Evolutionary conservation across 192 early-diverging fungal genomes (phyloP), one percentile per base, ranked within the genome.

Genomic region (Podila epicladia): DNA sequence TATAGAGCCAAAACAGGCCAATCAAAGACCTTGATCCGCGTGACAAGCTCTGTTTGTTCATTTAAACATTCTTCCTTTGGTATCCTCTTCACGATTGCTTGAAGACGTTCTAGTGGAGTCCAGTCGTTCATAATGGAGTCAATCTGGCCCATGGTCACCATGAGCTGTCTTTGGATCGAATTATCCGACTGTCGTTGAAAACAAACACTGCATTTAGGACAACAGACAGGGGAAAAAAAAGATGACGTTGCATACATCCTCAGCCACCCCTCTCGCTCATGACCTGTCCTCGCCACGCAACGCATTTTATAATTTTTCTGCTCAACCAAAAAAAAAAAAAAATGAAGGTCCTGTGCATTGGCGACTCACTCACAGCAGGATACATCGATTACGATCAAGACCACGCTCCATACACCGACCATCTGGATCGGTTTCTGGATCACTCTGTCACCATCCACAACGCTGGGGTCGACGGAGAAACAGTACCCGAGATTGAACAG

Each of bases 391-490:
- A 17, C 13, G 0, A 32, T 24, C 51, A 22, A 8, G 3, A 9
- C 7, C 26, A 58, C 28, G 13, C 55, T 8, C 71, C 71, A 0
- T 72, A 65, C 41, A 45, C 71, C 20, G 55, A 65, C 29, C n/a
- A 58, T 58, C 51, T 72, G 49, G 15, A 9, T 37, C 33, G 17
- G 15, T 33, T 72, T 2, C 31, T 72, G 48, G 1, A 15, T n/a
- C 31, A 71, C 69, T 9, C 59, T 49, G 33, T 59, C 41, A 48
- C 28, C 37, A 28, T 72, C n/a, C 20, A 26, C 26, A 72, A 72
- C 20, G 71, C 71, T 31, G 71, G 71, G 4, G 63, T 72, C 37
- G 38, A 72, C 28, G 71, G 63, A 49, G 71, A 72, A 13, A 72
- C 71, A 9, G 35, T 59, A 1, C 6, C 9, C 0, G 12, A 59